Base-by-base conservation (phyloP, 2,329 filamentous ascomycete genomes). In the Alternaria tenuissima region DNA sequence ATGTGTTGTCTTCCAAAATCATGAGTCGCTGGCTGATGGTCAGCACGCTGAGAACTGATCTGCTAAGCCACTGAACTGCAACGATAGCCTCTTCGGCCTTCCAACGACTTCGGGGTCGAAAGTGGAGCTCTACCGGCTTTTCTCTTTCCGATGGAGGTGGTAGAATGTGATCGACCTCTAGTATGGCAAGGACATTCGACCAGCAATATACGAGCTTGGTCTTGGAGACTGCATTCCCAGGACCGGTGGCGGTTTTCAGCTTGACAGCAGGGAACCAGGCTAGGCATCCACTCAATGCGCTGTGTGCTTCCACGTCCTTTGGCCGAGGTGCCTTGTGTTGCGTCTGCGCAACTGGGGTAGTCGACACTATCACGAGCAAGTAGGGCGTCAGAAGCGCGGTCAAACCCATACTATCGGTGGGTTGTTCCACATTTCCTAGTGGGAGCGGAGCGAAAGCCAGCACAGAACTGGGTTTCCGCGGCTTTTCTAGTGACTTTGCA, bases 191-290 rank as follows among this genome's bases (percentile, higher is more conserved):
- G n/a, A 98, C 88, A 72, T 98, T 98, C 2, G 95, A 98, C 95
- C 95, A 99, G 78, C 94, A 97, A 80, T 99, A 99, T 0, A 92
- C 94, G 18, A 99, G 85, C 78, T 99, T 98, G 38, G 90, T 91
- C 72, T 89, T 90, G 18, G 92, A 94, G 9, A 89, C 84, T 7
- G 89, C 86, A 69, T 88, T 90, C 5, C 88, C 88, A 0, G 87
- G 88, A 47, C 86, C 84, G 2, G 87, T 82, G 8, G 88, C 86
- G 16, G 88, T 87, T 78, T 98, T 98, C 43, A 99, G 83, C 73
- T 92, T 95, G 46, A 99, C 95, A 2, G 94, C 93, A 2, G 95
- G 95, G 75, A 99, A 99, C 95, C 95, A 99, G 34, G 95, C 93
- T 51, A 99, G 80, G 70, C 94, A 97, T 3, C 94, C 96, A 51